Conservation (phyloP, 1,139 yeast species). For the Kodamaea derodonti region DNA sequence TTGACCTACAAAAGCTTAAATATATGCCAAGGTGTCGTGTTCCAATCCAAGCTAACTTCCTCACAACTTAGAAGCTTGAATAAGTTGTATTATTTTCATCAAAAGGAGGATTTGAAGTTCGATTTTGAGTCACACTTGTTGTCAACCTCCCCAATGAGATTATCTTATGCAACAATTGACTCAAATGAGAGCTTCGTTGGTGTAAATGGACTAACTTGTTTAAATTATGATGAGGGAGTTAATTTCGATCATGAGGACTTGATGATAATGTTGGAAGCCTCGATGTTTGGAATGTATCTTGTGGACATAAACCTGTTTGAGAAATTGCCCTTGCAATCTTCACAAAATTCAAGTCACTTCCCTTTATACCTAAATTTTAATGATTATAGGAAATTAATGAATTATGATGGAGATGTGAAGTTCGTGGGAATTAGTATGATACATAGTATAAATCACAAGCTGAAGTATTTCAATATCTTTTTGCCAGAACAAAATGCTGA, state of each 20-base stretch:
- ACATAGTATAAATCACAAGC: slow-evolving; percentile 55
- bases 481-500: slow-evolving; percentile 38
- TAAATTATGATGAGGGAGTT: slow-evolving; percentile 26
- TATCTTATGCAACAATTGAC: slow-evolving; percentile 35
- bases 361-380: slow-evolving; percentile 20
- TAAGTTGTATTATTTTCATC: slow-evolving; percentile 54
- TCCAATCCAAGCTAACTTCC: slow-evolving; percentile 40
- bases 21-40: slow-evolving; percentile 27
- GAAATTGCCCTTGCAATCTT: slow-evolving; percentile 1
- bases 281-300: slow-evolving; percentile 48
- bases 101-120: slow-evolving; percentile 20
- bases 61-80: slow-evolving; percentile 51
- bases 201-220: slow-evolving; percentile 31
- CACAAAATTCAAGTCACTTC: slow-evolving; percentile 3
- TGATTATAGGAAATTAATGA: slow-evolving; percentile 12
- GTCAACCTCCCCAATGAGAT: slow-evolving; percentile 41
- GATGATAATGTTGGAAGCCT: slow-evolving; percentile 46
- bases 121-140: slow-evolving; percentile 50
- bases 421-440: slow-evolving; percentile 47
- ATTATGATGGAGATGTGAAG: slow-evolving; percentile 10
- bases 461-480: slow-evolving; percentile 50
- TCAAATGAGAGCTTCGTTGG: slow-evolving; percentile 26
- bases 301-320: slow-evolving; percentile 15
- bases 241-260: slow-evolving; percentile 37
- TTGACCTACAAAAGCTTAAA: slow-evolving; percentile 19